These are phyloP conservation scores for Dendrobium huoshanense DNA, from an alignment of 106 monocot genomes.

Conservation along the genomic window DNA sequence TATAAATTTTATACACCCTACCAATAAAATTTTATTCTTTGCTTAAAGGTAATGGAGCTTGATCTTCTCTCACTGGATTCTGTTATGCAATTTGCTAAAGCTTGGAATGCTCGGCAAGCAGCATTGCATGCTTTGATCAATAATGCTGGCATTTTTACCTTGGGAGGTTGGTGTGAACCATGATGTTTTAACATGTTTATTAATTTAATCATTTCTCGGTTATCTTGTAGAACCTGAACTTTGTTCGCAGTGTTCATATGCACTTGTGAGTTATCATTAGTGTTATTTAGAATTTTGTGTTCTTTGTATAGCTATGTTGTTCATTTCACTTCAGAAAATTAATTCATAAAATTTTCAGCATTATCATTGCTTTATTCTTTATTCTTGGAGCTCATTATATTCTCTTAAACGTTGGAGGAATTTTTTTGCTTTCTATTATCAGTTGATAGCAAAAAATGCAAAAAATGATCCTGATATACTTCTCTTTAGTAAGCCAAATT, in stretches of 20 bases:
- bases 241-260: not conserved
- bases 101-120: constrained; percentile 72
- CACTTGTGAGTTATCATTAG: not conserved
- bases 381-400: not conserved
- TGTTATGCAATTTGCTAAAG: constrained; percentile 78
- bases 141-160: constrained; percentile 91
- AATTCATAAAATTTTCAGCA: not conserved
- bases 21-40: constrained; percentile 1
- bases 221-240: not conserved
- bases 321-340: not conserved
- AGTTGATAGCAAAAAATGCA: not conserved
- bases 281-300: not conserved
- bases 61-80: constrained; percentile 86
- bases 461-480: not conserved
- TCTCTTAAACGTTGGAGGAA: not conserved
- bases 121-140: constrained; percentile 84
- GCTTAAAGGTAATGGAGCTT: constrained; percentile 87
- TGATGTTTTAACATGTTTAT: not conserved
- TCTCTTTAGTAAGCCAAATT: not conserved
- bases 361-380: not conserved
- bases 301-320: not conserved
- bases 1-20: not conserved
- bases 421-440: not conserved
- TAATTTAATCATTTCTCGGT: not conserved
- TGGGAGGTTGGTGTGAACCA: constrained; percentile 63